Evolutionary conservation across 2,329 filamentous ascomycete genomes (phyloP).

Genomic region (Lecanicillium sp.): DNA sequence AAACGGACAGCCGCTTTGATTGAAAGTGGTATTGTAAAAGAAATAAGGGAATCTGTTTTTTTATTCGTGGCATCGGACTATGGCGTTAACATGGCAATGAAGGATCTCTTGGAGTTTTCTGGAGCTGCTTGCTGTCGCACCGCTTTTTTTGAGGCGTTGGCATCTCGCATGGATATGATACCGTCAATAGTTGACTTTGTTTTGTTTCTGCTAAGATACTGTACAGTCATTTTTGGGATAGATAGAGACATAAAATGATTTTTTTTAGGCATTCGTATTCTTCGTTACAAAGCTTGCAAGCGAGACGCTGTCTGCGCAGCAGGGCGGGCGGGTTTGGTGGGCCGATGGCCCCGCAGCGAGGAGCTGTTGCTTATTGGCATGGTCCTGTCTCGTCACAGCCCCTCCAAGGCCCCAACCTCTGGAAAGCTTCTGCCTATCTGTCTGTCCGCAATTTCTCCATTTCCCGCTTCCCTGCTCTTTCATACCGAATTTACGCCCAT

Average conservation of each 20-base stretch:
- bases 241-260: slow-evolving; percentile 3
- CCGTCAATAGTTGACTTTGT: slow-evolving; percentile 6
- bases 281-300: too few species aligned
- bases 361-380: too few species aligned
- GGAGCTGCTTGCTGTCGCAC: slow-evolving; percentile 18
- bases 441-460: neutral
- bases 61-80: slow-evolving; percentile 16
- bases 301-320: too few species aligned
- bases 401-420: neutral
- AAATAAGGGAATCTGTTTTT: slow-evolving; percentile 8
- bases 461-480: neutral
- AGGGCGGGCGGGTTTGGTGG: too few species aligned
- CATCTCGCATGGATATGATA: slow-evolving; percentile 4
- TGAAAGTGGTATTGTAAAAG: too few species aligned
- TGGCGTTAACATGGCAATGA: slow-evolving; percentile 27
- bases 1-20: neutral
- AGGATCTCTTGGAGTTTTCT: slow-evolving; percentile 23
- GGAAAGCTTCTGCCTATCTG: slow-evolving; percentile 6
- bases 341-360: too few species aligned
- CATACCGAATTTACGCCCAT: neutral
- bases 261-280: too few species aligned
- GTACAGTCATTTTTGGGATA: slow-evolving; percentile 4
- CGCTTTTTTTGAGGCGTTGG: slow-evolving; percentile 1
- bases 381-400: too few species aligned
- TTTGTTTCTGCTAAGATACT: neutral